phyloP scores from a whole-genome alignment of 768 basidiomycete genomes.

The Tricholoma furcatifolium region DNA sequence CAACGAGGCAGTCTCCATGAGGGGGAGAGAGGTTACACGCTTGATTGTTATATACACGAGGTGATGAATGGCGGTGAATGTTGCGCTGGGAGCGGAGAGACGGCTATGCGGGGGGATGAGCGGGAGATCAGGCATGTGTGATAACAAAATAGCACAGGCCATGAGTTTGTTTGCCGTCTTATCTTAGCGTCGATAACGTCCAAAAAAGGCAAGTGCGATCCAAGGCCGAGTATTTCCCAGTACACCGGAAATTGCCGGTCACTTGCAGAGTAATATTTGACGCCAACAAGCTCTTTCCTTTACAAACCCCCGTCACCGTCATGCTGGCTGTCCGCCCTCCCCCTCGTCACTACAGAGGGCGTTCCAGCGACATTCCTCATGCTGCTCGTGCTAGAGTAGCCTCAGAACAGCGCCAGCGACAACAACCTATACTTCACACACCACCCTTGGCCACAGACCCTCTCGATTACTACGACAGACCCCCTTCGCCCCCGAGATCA shows the following conservation, averaged over 20 bases:
- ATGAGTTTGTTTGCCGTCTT: too few species aligned
- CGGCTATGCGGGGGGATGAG: too few species aligned
- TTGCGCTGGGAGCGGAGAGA: too few species aligned
- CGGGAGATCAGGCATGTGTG: too few species aligned
- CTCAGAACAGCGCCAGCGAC: conserved; percentile 36
- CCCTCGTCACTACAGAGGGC: conserved; percentile 16
- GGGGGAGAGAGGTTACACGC: too few species aligned
- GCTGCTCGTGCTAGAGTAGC: conserved; percentile 43
- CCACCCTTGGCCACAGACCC: conserved; percentile 30
- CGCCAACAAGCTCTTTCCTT: conserved; percentile 5
- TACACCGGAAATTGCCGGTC: conserved; percentile 3
- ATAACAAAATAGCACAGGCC: too few species aligned
- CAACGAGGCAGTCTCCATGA: too few species aligned
- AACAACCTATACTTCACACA: conserved; percentile 17
- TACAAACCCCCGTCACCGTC: conserved; percentile 6
- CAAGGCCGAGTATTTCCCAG: too few species aligned
- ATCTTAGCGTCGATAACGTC: too few species aligned
- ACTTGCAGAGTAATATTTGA: conserved; percentile 13
- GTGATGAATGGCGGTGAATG: too few species aligned
- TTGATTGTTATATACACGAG: too few species aligned
- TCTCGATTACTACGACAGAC: conserved; percentile 46
- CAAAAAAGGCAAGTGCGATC: too few species aligned
- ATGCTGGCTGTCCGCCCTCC: conserved; percentile 18
- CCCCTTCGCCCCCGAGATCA: conserved; percentile 40
- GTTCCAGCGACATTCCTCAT: conserved; percentile 34